Conservation (phyloP, 345 rosid species). For the Eucalyptus sp. region DNA sequence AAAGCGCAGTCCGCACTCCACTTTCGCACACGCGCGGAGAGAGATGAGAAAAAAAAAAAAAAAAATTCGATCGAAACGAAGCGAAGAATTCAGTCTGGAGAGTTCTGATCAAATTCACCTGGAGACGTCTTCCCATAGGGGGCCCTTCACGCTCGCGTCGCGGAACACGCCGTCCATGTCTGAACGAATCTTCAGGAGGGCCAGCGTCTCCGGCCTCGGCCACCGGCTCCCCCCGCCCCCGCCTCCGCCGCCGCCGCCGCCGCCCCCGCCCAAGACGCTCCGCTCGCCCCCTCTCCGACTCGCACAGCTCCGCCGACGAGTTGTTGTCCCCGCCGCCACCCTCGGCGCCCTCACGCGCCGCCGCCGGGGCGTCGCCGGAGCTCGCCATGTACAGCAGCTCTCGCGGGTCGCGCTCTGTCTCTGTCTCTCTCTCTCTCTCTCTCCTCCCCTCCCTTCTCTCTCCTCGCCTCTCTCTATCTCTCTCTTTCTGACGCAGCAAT, state of each 20-base stretch:
- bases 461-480: not conserved
- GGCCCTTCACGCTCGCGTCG: slow-evolving; percentile 37
- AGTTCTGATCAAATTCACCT: slow-evolving; percentile 13
- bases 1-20: not conserved
- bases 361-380: not conserved
- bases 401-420: not conserved
- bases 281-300: not conserved
- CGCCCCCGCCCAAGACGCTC: not conserved
- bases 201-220: slow-evolving; percentile 45
- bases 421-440: not conserved
- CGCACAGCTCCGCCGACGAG: not conserved
- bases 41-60: no score
- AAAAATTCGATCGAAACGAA: not conserved
- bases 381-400: not conserved
- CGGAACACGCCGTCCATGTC: slow-evolving; percentile 39
- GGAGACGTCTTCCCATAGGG: slow-evolving; percentile 54
- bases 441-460: not conserved
- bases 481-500: not conserved
- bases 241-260: not conserved
- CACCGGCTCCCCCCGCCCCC: slow-evolving; percentile 5
- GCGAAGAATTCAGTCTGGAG: not conserved
- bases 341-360: not conserved
- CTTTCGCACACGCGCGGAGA: not conserved
- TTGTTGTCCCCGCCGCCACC: not conserved
- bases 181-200: slow-evolving; percentile 36